phyloP scores from a whole-genome alignment of 108 stramenopile genomes.

The Seminavis robusta region DNA sequence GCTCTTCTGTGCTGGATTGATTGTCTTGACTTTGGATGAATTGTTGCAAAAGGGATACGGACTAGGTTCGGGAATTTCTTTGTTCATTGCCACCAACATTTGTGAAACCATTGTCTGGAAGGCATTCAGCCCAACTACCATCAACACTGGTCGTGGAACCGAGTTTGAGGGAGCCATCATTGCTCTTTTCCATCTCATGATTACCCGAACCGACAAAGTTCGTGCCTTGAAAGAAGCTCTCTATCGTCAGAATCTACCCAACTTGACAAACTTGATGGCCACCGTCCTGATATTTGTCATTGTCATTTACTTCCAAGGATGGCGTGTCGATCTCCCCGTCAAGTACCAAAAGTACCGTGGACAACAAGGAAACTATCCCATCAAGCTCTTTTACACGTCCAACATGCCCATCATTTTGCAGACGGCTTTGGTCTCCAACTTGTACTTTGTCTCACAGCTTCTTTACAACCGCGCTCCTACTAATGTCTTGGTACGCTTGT shows the following conservation, averaged over 20 bases:
- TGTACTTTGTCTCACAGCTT: slow-evolving; percentile 98
- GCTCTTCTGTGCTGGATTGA: slow-evolving; percentile 96
- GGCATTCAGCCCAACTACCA: slow-evolving; percentile 98
- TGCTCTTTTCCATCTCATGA: slow-evolving; percentile 95
- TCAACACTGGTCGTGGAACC: slow-evolving; percentile 99
- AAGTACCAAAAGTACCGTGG: slow-evolving; percentile 98
- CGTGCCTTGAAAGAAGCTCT: slow-evolving; percentile 94
- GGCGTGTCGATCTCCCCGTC: slow-evolving; percentile 97
- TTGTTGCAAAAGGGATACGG: slow-evolving; percentile 99
- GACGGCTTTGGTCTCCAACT: slow-evolving; percentile 96
- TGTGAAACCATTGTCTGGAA: slow-evolving; percentile 99
- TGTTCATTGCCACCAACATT: slow-evolving; percentile 99
- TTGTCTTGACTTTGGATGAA: slow-evolving; percentile 99
- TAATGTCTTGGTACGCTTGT: slow-evolving; percentile 94
- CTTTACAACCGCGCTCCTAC: slow-evolving; percentile 97
- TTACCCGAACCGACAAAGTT: slow-evolving; percentile 94
- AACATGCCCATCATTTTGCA: slow-evolving; percentile 99
- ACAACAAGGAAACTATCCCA: slow-evolving; percentile 93
- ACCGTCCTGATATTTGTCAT: slow-evolving; percentile 95
- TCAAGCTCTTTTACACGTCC: slow-evolving; percentile 99
- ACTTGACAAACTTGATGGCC: slow-evolving; percentile 95
- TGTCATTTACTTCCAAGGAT: slow-evolving; percentile 99
- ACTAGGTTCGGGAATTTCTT: slow-evolving; percentile 95
- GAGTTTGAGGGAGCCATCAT: slow-evolving; percentile 99
- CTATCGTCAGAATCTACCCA: slow-evolving; percentile 97